Evolutionary conservation across 192 early-diverging fungal genomes (phyloP), one percentile per base, ranked within the genome.

Genomic region (Gigaspora rosea): DNA sequence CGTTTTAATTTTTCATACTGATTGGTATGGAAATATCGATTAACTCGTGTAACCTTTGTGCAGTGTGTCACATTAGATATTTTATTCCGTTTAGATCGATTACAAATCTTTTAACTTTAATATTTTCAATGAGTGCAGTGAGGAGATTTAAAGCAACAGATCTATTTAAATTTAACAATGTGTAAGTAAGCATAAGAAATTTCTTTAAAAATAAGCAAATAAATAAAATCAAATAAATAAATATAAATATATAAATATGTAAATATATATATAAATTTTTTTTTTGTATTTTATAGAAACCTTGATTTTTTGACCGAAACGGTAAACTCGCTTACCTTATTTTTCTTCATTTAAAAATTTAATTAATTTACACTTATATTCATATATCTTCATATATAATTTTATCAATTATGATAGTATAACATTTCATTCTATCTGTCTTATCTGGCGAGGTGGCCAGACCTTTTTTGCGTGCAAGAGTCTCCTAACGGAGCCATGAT

Each of bases 221-320:
- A n/a, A 36, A 64, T 35, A 1, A 64, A 27, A 36, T 46, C 22
- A 11, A 2, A 4, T 0, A n/a, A 27, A 27, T 27, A 27, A 27
- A 27, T 27, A 27, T 27, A 27, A 27, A 27, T 27, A 27, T 27
- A 27, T 27, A 27, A 27, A 27, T 27, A 56, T 1, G 22, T 10
- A 51, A n/a, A 54, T 20, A 56, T 9, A 58, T 72, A 46, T 50
- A 58, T 59, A 47, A 66, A 76, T 35, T 63, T 36, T 13, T 71
- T 22, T 46, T 27, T 27, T 27, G 27, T 27, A 27, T 27, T 0
- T 71, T 69, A 15, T 70, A 95, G 92, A 71, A 98, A 98, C 82
- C 82, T 99, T 48, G 96, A 98, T 82, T 88, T 90, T 35, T 90
- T 95, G 79, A 99, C 97, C 0, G 96, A 98, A 81, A 99, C 95